Conservation (phyloP, 768 basidiomycete species). For the Calocybe cyanea region DNA sequence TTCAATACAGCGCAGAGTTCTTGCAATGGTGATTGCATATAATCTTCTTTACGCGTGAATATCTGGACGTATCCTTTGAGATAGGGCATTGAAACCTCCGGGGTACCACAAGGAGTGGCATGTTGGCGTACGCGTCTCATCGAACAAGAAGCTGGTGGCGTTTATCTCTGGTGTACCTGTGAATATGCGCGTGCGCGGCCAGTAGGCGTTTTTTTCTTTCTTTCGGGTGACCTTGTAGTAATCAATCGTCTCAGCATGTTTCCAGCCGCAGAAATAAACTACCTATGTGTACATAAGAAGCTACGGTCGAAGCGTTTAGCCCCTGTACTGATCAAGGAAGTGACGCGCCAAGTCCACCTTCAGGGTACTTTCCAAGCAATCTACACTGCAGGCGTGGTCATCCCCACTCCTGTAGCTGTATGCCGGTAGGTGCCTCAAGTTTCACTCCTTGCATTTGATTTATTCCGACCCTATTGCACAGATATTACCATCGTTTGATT, state of each 20-base stretch:
- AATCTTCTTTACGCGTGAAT: not conserved
- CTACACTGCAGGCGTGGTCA: slow-evolving; percentile 89
- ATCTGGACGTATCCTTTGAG: slow-evolving; percentile 1
- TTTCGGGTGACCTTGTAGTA: not conserved
- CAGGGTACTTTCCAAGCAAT: slow-evolving; percentile 94
- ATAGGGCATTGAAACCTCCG: slow-evolving; percentile 91
- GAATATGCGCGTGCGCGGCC: slow-evolving; percentile 74
- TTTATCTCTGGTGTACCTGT: slow-evolving; percentile 95
- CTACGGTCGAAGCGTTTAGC: slow-evolving; percentile 91
- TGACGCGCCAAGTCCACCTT: slow-evolving; percentile 89
- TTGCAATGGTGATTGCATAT: slow-evolving; percentile 70
- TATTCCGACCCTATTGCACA: slow-evolving; percentile 21
- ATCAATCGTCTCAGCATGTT: slow-evolving; percentile 33
- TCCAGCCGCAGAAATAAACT: slow-evolving; percentile 88
- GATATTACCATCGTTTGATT: slow-evolving; percentile 89
- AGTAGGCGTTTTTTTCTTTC: slow-evolving; percentile 45
- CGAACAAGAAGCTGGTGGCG: slow-evolving; percentile 90
- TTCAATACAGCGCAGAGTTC: slow-evolving; percentile 94
- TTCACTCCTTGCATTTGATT: slow-evolving; percentile 4
- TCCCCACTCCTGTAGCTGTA: slow-evolving; percentile 90
- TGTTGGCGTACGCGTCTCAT: slow-evolving; percentile 86
- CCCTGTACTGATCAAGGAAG: slow-evolving; percentile 96
- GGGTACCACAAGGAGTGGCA: slow-evolving; percentile 96
- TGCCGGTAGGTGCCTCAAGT: slow-evolving; percentile 54
- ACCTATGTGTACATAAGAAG: slow-evolving; percentile 97